Evolutionary conservation across 805 yeast genomes (phyloP).

Genomic region (Candida xiaguanensis): DNA sequence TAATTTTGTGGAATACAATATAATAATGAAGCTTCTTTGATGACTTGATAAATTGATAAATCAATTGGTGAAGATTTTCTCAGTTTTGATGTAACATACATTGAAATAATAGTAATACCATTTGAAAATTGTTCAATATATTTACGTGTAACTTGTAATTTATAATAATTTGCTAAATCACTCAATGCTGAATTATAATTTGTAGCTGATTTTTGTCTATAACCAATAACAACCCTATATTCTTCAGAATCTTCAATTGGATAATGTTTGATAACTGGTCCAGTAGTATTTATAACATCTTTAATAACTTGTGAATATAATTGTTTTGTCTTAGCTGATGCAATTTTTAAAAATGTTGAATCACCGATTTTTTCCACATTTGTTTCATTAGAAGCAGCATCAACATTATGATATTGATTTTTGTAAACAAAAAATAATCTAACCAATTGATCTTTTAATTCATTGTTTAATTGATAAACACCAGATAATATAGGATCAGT

Average conservation of each 20-base stretch:
- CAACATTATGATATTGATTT: slow-evolving; percentile 35
- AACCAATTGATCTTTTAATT: slow-evolving; percentile 46
- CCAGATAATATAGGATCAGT: slow-evolving; percentile 45
- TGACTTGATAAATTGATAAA: slow-evolving; percentile 79
- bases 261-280: slow-evolving; percentile 88
- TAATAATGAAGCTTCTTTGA: slow-evolving; percentile 88
- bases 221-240: slow-evolving; percentile 85
- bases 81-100: slow-evolving; percentile 68
- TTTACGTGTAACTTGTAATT: slow-evolving; percentile 78
- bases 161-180: slow-evolving; percentile 84
- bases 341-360: slow-evolving; percentile 68
- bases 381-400: slow-evolving; percentile 31
- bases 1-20: slow-evolving; percentile 87
- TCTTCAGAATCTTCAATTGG: slow-evolving; percentile 78
- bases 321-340: slow-evolving; percentile 73
- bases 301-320: slow-evolving; percentile 70
- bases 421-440: slow-evolving; percentile 82
- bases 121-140: slow-evolving; percentile 92
- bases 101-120: slow-evolving; percentile 80
- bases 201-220: slow-evolving; percentile 77
- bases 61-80: slow-evolving; percentile 53
- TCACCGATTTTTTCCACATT: slow-evolving; percentile 74
- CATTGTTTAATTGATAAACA: slow-evolving; percentile 27
- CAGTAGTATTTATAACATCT: slow-evolving; percentile 69
- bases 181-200: slow-evolving; percentile 84